These are phyloP conservation scores for Mortierella polycephala DNA, from an alignment of 371 early-diverging fungal genomes.

Conservation along the genomic window DNA sequence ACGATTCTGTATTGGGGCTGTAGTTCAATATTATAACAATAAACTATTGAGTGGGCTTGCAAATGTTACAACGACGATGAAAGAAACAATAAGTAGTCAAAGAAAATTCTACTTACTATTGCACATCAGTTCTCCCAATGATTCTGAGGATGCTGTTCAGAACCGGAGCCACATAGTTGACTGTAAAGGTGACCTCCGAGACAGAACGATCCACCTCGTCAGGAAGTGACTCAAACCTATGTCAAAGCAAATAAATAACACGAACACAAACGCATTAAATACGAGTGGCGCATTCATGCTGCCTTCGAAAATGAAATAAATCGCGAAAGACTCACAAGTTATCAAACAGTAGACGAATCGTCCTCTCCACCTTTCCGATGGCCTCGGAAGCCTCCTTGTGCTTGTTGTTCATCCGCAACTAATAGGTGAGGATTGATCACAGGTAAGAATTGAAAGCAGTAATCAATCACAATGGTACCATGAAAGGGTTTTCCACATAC, in stretches of 20 bases:
- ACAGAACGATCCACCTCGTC: constrained; percentile 21
- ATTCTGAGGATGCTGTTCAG: constrained; percentile 28
- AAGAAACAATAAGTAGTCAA: constrained; percentile 1
- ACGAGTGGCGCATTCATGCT: too few relatives aligned
- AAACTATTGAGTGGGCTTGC: constrained; percentile 6
- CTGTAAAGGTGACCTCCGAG: constrained; percentile 33
- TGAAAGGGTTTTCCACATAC: too few relatives aligned
- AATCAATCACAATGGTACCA: too few relatives aligned
- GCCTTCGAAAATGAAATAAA: too few relatives aligned
- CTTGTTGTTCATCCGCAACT: constrained; percentile 25
- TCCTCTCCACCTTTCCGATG: constrained; percentile 10
- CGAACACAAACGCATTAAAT: too few relatives aligned
- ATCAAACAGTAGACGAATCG: constrained; percentile 13
- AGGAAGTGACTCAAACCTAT: constrained; percentile 23
- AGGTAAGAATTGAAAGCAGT: too few relatives aligned
- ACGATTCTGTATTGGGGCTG: too few relatives aligned
- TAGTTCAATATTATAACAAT: too few relatives aligned
- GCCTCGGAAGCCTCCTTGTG: constrained; percentile 20
- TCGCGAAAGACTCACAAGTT: constrained; percentile 29
- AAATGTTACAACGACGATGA: constrained; percentile 8
- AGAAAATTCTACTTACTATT: constrained; percentile 23
- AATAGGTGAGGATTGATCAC: too few relatives aligned
- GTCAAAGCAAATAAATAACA: too few relatives aligned
- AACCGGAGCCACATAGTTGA: constrained; percentile 34
- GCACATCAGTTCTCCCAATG: constrained; percentile 24